These are phyloP conservation scores for Ophiocordyceps sinensis DNA, from an alignment of 2,329 filamentous ascomycete genomes.

Conservation along the genomic window DNA sequence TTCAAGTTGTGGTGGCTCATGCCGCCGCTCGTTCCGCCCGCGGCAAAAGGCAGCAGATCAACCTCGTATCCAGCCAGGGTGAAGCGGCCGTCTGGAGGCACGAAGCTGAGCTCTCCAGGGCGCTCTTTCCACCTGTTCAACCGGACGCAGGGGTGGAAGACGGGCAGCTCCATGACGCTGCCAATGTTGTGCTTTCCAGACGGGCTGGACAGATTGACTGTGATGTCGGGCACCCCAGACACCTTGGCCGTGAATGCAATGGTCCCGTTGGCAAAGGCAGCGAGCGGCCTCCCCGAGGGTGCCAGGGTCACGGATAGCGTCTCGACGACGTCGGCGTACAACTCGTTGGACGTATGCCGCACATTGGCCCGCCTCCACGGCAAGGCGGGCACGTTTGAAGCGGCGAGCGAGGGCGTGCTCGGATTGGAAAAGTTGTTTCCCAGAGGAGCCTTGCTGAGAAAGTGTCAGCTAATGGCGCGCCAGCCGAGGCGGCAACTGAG, in stretches of 20 bases:
- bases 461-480: neutral
- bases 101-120: constrained; percentile 85
- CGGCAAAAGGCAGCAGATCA: constrained; percentile 64
- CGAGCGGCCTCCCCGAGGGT: constrained; percentile 74
- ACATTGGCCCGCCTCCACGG: constrained; percentile 90
- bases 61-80: constrained; percentile 90
- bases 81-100: constrained; percentile 89
- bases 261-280: constrained; percentile 78
- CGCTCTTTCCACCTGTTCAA: constrained; percentile 79
- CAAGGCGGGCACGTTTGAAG: constrained; percentile 40
- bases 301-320: constrained; percentile 77
- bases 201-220: constrained; percentile 64
- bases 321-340: constrained; percentile 94
- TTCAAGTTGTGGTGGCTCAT: constrained; percentile 52
- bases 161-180: constrained; percentile 68
- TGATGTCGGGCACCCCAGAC: constrained; percentile 83
- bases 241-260: constrained; percentile 94
- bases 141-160: constrained; percentile 92
- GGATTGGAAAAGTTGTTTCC: constrained; percentile 23
- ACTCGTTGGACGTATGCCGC: constrained; percentile 87
- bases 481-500: neutral
- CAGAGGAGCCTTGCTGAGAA: constrained; percentile 24
- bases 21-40: constrained; percentile 34
- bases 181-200: constrained; percentile 66
- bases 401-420: constrained; percentile 22